Base-by-base conservation (phyloP, 352 stramenopile species). In the Phytophthora pseudosyringae region DNA sequence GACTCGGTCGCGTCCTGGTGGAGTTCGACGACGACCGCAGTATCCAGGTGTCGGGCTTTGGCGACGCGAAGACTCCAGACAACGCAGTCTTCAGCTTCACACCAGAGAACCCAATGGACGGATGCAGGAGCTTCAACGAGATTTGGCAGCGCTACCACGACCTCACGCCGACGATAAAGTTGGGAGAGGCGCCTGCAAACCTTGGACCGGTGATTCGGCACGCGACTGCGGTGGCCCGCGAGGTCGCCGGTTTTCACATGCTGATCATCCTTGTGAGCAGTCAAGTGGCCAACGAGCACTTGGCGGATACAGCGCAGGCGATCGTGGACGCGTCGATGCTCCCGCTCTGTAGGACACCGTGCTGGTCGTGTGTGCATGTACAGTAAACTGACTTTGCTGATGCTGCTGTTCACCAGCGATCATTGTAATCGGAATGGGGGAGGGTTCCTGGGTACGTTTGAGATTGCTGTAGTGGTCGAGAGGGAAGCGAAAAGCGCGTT, bases 21-120 rank as follows among this genome's bases (percentile, higher is more conserved):
- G 71, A 80, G 25, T 93, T 94, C 29, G 86, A 93, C 54, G 86
- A 94, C 51, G 86, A 94, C 54, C 85, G 88, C 35, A 78, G 91
- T 39, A 94, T 94, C 43, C 84, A 86, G 12, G 76, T 80, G 16
- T 91, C 71, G 36, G 83, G 80, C 0, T 94, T 94, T 64, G 86
- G 83, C 11, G 83, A 94, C 35, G 53, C 74, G 28, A 72, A 54
- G 5, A 91, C 81, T 0, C 73, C 75, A 10, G 67, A 69, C 15
- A 62, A 81, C 12, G 26, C 18, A 9, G 47, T 73, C 8, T 68
- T 69, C 36, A 90, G 81, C 46, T 90, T 90, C 53, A 71, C 76
- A 7, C 79, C 89, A 1, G 61, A 69, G 8, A 35, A 55, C 8
- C 60, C 77, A 12, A 68, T 69, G 36, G 52, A 55, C 3, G 75